Evolutionary conservation across 2,329 filamentous ascomycete genomes (phyloP).

Genomic region (Akanthomyces uredinophilus): DNA sequence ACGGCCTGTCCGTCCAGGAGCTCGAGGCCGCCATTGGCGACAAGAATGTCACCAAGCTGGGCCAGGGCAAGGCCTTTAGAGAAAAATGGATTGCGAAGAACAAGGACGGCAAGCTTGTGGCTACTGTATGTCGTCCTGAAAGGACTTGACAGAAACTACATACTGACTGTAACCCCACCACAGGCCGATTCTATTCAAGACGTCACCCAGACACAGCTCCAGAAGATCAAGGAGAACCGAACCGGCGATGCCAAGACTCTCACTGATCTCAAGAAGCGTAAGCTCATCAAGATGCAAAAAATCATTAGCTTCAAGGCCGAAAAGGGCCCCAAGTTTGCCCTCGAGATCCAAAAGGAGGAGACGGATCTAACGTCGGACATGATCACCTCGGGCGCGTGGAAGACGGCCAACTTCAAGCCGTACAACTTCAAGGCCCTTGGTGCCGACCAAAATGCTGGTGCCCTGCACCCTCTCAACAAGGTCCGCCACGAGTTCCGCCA

Average conservation of each 20-base stretch:
- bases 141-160: background rate
- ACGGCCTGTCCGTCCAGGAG: slow-evolving; percentile 76
- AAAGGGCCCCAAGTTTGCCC: slow-evolving; percentile 84
- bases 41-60: slow-evolving; percentile 71
- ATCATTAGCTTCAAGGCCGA: slow-evolving; percentile 75
- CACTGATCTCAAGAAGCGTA: slow-evolving; percentile 83
- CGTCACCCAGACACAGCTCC: slow-evolving; percentile 68
- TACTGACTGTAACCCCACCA: background rate
- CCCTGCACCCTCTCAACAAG: slow-evolving; percentile 76
- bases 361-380: slow-evolving; percentile 94
- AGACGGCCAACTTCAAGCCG: slow-evolving; percentile 83
- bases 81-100: slow-evolving; percentile 66
- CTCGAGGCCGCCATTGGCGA: slow-evolving; percentile 65
- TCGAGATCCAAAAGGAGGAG: slow-evolving; percentile 85
- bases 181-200: slow-evolving; percentile 73
- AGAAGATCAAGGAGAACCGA: slow-evolving; percentile 64
- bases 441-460: slow-evolving; percentile 55
- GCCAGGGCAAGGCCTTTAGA: slow-evolving; percentile 92
- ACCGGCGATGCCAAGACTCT: slow-evolving; percentile 72
- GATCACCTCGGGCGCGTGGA: slow-evolving; percentile 83
- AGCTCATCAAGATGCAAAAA: slow-evolving; percentile 80
- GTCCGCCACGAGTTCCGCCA: slow-evolving; percentile 92
- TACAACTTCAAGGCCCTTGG: slow-evolving; percentile 71
- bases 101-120: slow-evolving; percentile 51
- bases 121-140: slow-evolving; percentile 38